phyloP scores from a whole-genome alignment of 768 basidiomycete species.

The Lentinula lateritia region DNA sequence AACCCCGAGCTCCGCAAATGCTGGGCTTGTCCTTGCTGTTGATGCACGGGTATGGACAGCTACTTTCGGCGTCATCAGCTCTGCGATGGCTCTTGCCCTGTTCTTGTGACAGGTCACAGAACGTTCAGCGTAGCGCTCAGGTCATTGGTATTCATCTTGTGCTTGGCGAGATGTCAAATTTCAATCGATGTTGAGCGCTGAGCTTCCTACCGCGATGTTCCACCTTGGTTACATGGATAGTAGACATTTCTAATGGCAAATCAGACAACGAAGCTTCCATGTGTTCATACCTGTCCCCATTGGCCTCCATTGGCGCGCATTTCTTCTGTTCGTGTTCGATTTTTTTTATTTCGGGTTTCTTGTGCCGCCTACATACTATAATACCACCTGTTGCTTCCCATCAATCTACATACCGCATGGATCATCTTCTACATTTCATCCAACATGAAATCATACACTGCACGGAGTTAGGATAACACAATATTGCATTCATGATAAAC shows the following conservation, averaged over 20 bases:
- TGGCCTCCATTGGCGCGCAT: background rate
- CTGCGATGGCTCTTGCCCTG: constrained; percentile 15
- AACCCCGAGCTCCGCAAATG: constrained; percentile 9
- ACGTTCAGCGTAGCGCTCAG: background rate
- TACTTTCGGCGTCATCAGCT: constrained; percentile 10
- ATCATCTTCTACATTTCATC: background rate
- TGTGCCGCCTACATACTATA: background rate
- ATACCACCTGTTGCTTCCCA: background rate
- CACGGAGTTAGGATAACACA: background rate
- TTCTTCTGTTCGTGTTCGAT: background rate
- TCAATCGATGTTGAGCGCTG: background rate
- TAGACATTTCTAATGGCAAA: background rate
- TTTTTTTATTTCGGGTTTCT: background rate
- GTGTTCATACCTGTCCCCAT: background rate
- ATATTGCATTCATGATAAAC: background rate
- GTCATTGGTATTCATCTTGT: background rate
- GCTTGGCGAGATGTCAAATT: background rate
- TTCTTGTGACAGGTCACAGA: constrained; percentile 12
- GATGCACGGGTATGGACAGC: constrained; percentile 9
- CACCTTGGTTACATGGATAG: background rate
- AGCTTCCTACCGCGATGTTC: background rate
- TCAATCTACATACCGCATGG: no score
- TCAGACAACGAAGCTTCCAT: background rate
- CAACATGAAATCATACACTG: background rate
- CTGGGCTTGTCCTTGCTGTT: constrained; percentile 9